Evolutionary conservation across 108 stramenopile genomes (phyloP), one percentile per base, ranked within the genome.

Genomic region (Skeletonema tropicum): DNA sequence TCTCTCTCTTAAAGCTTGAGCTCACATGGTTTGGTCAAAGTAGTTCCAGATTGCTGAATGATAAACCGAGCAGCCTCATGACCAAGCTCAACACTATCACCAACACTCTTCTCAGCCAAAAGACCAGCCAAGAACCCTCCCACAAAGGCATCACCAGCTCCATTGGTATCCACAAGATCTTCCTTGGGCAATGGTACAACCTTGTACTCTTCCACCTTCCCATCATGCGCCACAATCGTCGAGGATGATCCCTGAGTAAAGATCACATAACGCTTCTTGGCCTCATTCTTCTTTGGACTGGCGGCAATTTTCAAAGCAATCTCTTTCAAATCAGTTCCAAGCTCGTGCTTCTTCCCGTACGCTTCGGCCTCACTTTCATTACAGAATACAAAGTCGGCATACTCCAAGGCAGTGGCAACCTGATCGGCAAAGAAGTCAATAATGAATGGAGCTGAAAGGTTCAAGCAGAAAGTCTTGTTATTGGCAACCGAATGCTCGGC

Each of bases 111-210:
- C 21, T 72, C 84, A 48, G 89, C 94, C 31, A 92, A 69, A 45
- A 99, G 85, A 71, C 93, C 90, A 17, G 96, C 77, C 57, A 98
- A 85, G 91, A 98, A 99, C 42, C 99, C 99, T 35, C 99, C 99
- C 2, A 99, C 99, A 82, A 99, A 99, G 75, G 98, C 97, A 84
- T 99, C 99, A 46, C 99, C 99, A 14, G 99, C 99, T 33, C 99
- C 99, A 77, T 99, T 99, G 70, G 97, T 98, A 77, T 99, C 99
- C 19, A 99, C 99, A 48, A 99, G 77, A 42, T 86, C 60, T n/a
- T 96, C 97, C 80, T 86, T 85, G 25, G 83, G 70, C 26, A 98
- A 80, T 14, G 92, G 87, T 25, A 89, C 92, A 21, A 99, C 98
- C 15, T 93, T 82, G 86, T 89, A 99, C 75, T 90, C 89, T 32